Base-by-base conservation (phyloP, 1,139 yeast species). In the Kodamaea arcana region DNA sequence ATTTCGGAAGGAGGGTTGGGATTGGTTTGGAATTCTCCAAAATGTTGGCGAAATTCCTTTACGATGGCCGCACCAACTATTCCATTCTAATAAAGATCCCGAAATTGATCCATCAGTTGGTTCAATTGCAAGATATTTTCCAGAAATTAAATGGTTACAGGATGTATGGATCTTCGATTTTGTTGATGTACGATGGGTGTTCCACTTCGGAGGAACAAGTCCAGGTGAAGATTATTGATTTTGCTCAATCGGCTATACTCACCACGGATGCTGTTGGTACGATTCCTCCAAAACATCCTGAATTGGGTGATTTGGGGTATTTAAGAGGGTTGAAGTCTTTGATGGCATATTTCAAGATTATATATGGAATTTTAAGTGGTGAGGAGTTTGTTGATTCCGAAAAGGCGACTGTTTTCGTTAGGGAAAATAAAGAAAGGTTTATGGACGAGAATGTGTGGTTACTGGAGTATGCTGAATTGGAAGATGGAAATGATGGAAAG, bases 191-290 rank as follows among this genome's bases (percentile, higher is more conserved):
- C 56, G 98, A 92, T 54, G 92, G 86, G 2, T 50, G 49, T n/a
- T 33, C 46, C n/a, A 32, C 36, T 9, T 38, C 43, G 16, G 45
- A 44, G 7, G 37, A 34, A 11, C 51, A 47, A 21, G 79, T 56
- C 56, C 72, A 62, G 40, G 78, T 92, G 15, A 77, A 88, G 43
- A 74, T 94, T 40, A 92, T 94, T 45, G 99, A 94, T 62, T 94
- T 94, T 69, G 97, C 97, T 1, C 95, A 92, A 52, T 84, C 95
- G 50, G 83, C 87, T 16, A 83, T 90, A n/a, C 78, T 80, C 4
- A 83, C 76, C 26, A 79, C 76, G 44, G 62, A 63, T 7, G 48
- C 54, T 12, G 60, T 63, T 24, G 20, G 18, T 31, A 40, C 52
- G 2, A 47, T 61, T 14, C 95, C 96, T 2, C 97, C 97, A 2